Conservation (phyloP, 306 rosid species). For the Elaeagnus macrophylla region DNA sequence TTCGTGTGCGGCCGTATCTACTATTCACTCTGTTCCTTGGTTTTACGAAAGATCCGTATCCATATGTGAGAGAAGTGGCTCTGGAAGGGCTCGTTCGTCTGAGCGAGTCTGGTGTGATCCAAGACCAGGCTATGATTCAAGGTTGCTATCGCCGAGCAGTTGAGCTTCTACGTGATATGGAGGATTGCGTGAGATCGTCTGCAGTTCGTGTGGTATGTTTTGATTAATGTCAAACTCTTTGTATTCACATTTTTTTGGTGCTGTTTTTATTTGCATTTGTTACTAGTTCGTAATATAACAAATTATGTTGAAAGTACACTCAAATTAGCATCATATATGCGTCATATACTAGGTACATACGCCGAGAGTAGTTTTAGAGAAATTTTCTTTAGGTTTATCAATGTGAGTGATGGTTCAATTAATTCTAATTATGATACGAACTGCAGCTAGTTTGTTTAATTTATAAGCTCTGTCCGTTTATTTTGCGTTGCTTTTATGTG, state of each 20-base stretch:
- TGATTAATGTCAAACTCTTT: not conserved
- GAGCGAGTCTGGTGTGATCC: conserved; percentile 26
- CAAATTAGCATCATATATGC: too few species aligned
- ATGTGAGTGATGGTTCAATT: too few species aligned
- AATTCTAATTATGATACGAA: too few species aligned
- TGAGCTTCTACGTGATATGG: conserved; percentile 61
- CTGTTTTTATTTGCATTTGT: not conserved
- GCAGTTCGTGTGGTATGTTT: conserved; percentile 59
- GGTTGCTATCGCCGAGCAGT: conserved; percentile 56
- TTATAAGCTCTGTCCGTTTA: too few species aligned
- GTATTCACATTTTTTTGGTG: not conserved
- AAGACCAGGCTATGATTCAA: conserved; percentile 38
- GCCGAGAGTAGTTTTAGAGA: too few species aligned
- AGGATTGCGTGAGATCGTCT: conserved; percentile 46
- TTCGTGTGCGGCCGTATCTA: conserved; percentile 33
- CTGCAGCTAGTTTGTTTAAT: too few species aligned
- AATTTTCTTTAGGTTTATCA: too few species aligned
- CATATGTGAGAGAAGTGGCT: conserved; percentile 51
- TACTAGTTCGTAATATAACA: too few species aligned
- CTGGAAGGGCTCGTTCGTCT: conserved; percentile 59
- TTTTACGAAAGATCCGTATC: conserved; percentile 76
- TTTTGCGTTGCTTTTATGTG: not conserved
- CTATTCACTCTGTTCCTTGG: conserved; percentile 51
- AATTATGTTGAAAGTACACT: too few species aligned
- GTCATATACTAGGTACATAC: too few species aligned